Evolutionary conservation across 2,329 filamentous ascomycete species (phyloP), one percentile per base, ranked within the genome.

Genomic region (Fusarium lyarnte): DNA sequence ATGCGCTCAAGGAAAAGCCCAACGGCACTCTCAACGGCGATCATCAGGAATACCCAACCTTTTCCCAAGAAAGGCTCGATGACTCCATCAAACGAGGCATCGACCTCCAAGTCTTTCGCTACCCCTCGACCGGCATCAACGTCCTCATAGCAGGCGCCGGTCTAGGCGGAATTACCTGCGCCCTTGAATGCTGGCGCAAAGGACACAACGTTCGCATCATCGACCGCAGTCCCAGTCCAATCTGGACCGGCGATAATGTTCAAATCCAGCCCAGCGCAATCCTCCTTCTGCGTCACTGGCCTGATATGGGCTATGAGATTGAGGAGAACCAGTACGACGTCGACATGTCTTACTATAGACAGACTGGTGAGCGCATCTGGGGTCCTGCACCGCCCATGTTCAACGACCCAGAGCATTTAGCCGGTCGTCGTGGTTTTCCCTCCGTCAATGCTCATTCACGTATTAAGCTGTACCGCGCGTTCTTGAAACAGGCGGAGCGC

Each of bases 361-460:
- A 72, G 16, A 72, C 43, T 0, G 69, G 69, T 19, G 69, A 72
- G 16, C 51, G 54, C 0, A 72, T 72, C 29, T 72, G 69, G 69
- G 69, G 69, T 11, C 69, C 69, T 27, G 69, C 69, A 2, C 69
- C 69, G 7, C 69, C 69, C 1, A 72, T 72, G 69, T 72, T 72
- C 38, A 72, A 72, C 4, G 69, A 72, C 12, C 64, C 69, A 3
- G 58, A 72, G 54, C 31, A 72, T 25, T 31, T 72, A 1, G 33
- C 35, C 0, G 64, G 64, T 0, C 36, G 69, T 27, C 66, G 58
- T 1, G 69, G 69, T 0, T 72, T 72, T 13, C 69, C 69, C 0
- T 72, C 69, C 4, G 69, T 72, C 8, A 72, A 72, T 25, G 69
- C 69, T 0, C 69, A 72, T 0, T 65, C 69, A 0, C 69, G 69